phyloP scores from a whole-genome alignment of 2,329 filamentous ascomycete species.

The Penicillium sp. region DNA sequence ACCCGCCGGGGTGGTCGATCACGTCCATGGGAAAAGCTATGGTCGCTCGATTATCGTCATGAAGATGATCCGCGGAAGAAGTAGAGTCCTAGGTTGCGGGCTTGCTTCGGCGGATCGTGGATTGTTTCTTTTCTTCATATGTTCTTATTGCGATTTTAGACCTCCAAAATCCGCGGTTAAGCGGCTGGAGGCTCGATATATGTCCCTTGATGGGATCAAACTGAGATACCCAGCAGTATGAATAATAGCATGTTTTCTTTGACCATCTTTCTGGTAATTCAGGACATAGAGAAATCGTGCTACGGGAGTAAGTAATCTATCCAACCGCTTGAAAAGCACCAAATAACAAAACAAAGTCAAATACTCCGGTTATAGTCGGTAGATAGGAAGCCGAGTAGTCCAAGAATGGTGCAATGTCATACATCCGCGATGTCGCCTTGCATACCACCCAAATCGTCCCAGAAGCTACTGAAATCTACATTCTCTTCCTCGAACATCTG shows the following conservation, averaged over 20 bases:
- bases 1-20: slow-evolving; percentile 20
- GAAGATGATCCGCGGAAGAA: slow-evolving; percentile 26
- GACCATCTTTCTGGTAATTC: background rate
- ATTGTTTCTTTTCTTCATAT: slow-evolving; percentile 2
- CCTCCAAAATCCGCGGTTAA: background rate
- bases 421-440: slow-evolving; percentile 37
- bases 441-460: slow-evolving; percentile 64
- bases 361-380: background rate
- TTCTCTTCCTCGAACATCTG: slow-evolving; percentile 68
- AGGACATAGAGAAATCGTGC: background rate
- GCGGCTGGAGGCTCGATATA: slow-evolving; percentile 1
- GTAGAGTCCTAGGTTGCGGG: background rate
- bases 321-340: background rate
- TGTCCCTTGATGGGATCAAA: slow-evolving; percentile 5
- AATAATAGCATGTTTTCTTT: background rate
- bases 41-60: slow-evolving; percentile 42
- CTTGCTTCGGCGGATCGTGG: background rate
- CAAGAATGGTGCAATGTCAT: background rate
- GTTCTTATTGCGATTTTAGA: slow-evolving; percentile 1
- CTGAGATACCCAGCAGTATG: slow-evolving; percentile 22
- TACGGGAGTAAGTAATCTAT: background rate
- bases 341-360: background rate
- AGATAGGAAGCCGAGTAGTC: background rate
- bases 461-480: slow-evolving; percentile 78
- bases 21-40: slow-evolving; percentile 42